Conservation (phyloP, 306 rosid species). For the Hippophae tibetana region DNA sequence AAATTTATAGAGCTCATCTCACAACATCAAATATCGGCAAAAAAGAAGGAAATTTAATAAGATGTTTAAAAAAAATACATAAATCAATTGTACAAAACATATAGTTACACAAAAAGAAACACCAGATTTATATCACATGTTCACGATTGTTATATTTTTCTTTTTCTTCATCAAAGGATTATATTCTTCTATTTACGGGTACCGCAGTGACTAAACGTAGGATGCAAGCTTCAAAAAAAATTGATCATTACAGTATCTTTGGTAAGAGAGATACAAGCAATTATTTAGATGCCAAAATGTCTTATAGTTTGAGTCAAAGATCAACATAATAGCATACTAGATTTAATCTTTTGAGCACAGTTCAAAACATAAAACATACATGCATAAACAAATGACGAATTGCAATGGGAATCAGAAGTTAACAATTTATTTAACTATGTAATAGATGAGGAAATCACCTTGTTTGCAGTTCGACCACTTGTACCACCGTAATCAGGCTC, state of each 20-base stretch:
- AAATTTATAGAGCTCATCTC: constrained; percentile 4
- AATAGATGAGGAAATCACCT: constrained; percentile 42
- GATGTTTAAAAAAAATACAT: too few relatives aligned
- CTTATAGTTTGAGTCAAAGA: background rate
- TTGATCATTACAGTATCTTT: too few relatives aligned
- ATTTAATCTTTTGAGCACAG: background rate
- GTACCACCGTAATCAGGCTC: constrained; percentile 55
- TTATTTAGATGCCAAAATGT: too few relatives aligned
- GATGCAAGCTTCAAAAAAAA: too few relatives aligned
- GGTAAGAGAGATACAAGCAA: too few relatives aligned
- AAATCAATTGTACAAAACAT: too few relatives aligned
- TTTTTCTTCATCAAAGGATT: too few relatives aligned
- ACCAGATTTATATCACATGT: too few relatives aligned
- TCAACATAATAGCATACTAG: background rate
- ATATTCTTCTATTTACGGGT: too few relatives aligned
- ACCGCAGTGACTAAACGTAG: too few relatives aligned
- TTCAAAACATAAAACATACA: background rate
- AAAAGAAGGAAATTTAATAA: background rate
- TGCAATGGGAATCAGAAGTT: constrained; percentile 6
- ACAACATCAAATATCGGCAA: background rate
- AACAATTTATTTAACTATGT: background rate
- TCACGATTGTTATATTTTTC: too few relatives aligned
- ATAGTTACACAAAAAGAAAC: too few relatives aligned
- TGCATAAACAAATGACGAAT: background rate
- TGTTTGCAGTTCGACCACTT: constrained; percentile 50